Evolutionary conservation across 768 basidiomycete species (phyloP).

Genomic region (Termitomyces sp.): DNA sequence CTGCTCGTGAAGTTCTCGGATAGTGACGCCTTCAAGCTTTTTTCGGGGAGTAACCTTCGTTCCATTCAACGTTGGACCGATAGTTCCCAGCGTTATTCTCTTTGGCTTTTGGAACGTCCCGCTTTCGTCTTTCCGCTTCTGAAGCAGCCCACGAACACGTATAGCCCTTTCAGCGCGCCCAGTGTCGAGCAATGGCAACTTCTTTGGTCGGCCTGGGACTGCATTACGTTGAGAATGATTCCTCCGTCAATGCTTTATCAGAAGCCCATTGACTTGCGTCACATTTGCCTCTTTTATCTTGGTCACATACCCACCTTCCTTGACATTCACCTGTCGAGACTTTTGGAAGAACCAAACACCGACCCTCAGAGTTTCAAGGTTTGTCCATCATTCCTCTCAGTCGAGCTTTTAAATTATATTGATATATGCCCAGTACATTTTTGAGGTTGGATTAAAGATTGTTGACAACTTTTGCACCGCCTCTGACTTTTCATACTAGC

Average conservation of each 20-base stretch:
- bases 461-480: background rate
- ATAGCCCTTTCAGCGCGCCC: constrained; percentile 62
- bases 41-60: constrained; percentile 70
- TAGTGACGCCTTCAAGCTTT: constrained; percentile 60
- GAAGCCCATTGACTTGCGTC: constrained; percentile 90
- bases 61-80: constrained; percentile 87
- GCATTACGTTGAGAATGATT: constrained; percentile 80
- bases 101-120: constrained; percentile 91
- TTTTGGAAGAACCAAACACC: constrained; percentile 73
- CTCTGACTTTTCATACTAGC: constrained; percentile 31
- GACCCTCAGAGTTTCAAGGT: constrained; percentile 81
- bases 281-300: constrained; percentile 95
- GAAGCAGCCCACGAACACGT: constrained; percentile 28
- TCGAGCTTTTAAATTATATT: background rate
- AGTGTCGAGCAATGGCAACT: constrained; percentile 71
- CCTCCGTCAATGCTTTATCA: constrained; percentile 78
- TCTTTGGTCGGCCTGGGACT: constrained; percentile 90
- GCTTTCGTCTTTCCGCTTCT: constrained; percentile 70
- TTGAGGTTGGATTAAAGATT: constrained; percentile 46
- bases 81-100: constrained; percentile 59
- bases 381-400: constrained; percentile 8
- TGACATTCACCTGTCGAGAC: constrained; percentile 80
- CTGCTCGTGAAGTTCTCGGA: constrained; percentile 63
- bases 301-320: constrained; percentile 93
- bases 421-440: constrained; percentile 49